Evolutionary conservation across 495 filamentous ascomycete species (phyloP).

Genomic region (Chaetomium fimeti): DNA sequence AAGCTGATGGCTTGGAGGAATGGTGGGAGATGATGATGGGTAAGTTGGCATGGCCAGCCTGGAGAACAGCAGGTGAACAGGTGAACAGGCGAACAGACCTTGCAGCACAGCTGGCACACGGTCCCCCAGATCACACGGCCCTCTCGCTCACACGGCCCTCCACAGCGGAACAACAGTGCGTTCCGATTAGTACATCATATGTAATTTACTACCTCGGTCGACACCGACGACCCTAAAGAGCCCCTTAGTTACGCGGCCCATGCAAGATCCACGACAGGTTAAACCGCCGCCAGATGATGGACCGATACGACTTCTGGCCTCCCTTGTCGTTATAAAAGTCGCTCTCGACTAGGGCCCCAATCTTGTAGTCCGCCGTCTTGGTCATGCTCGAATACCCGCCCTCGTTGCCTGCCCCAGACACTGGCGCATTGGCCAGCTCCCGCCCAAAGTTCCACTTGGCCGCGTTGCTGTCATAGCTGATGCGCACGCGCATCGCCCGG

Average conservation of each 20-base stretch:
- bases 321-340: constrained; percentile 6
- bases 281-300: neutral
- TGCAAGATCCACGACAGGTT: constrained; percentile 4
- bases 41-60: too few relatives aligned
- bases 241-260: neutral
- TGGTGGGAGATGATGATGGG: too few relatives aligned
- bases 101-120: too few relatives aligned
- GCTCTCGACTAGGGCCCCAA: neutral
- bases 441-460: constrained; percentile 4
- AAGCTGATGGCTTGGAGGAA: too few relatives aligned
- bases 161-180: too few relatives aligned
- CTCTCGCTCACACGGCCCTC: too few relatives aligned
- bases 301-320: neutral
- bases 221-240: neutral
- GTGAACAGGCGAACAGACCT: too few relatives aligned
- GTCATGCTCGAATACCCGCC: constrained; percentile 5
- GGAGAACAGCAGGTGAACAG: too few relatives aligned
- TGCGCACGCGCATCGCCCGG: neutral
- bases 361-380: constrained; percentile 8
- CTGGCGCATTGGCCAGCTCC: neutral
- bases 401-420: constrained; percentile 2
- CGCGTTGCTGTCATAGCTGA: neutral
- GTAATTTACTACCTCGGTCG: neutral
- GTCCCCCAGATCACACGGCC: too few relatives aligned
- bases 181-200: too few relatives aligned